Base-by-base conservation (phyloP, 2,329 filamentous ascomycete species). In the Ceratocystis huliohia region DNA sequence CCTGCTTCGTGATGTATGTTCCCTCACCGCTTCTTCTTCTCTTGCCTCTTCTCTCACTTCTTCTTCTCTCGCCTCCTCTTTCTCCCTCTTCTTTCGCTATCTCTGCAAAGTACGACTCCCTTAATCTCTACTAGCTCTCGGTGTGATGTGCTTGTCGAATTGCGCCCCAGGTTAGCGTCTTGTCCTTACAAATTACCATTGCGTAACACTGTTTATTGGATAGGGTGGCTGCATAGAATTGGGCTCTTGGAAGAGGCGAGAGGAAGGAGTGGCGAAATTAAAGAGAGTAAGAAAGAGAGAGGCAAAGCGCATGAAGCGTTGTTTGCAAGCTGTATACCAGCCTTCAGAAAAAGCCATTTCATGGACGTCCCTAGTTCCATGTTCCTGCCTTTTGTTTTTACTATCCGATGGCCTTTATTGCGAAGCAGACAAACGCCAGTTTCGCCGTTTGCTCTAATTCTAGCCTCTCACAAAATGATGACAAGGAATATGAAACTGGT, bases 11-110 rank as follows among this genome's bases (percentile, higher is more conserved):
- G 41, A 44, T 63, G 61, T 63, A 48, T 20, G 41, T 30, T 63
- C 17, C 61, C 61, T 63, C 61, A 63, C 61, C 61, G 61, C 61
- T 8, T 62, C 28, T 48, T 33, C 33, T 37, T 37, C 33, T 37
- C 33, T 37, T 37, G 33, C 33, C 33, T 20, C 22, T 22, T 8
- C 17, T 50, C 45, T 8, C 45, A 17, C 45, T 48, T 7, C 17
- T 20, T 20, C n/a, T 22, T 22, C 5, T 20, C 6, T 48, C 13
- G 13, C 45, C 15, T 48, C 20, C 7, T 50, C 46, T 41, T 13
- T 41, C 7, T 33, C 37, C 7, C 46, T 50, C 20, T 6, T 50
- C 46, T 56, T 15, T 56, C 22, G 50, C 50, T 4, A 30, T 5
- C 1, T 13, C 22, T 13, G 46, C 5, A 57, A 57, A 57, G 25